A percentile compares a stretch with the other conserved stretches of the same genome.
phyloP scores from a whole-genome alignment of 1,284 basidiomycete species.

The Abortiporus biennis region DNA sequence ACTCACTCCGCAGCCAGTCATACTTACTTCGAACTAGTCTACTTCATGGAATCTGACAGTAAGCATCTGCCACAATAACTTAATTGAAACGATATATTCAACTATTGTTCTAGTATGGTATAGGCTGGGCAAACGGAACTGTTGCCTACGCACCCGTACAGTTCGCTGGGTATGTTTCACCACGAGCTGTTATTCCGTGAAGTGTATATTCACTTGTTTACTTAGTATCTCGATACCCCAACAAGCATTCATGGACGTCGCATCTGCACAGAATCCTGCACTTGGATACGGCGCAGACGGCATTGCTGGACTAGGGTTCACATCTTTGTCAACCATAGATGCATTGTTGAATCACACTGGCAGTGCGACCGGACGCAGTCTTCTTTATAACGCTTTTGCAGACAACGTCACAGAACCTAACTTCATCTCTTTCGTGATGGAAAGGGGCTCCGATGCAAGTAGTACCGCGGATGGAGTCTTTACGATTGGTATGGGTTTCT shows the following conservation, averaged over 20 bases:
- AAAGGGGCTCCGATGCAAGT: slow-evolving; percentile 44
- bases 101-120: slow-evolving; percentile 51
- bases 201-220: no score
- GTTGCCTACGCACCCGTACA: slow-evolving; percentile 53
- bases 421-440: slow-evolving; percentile 70
- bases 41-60: slow-evolving; percentile 55
- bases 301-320: slow-evolving; percentile 76
- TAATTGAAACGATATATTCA: background rate
- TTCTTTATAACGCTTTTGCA: slow-evolving; percentile 70
- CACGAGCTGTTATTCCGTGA: no score
- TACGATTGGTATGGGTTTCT: slow-evolving; percentile 47
- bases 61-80: slow-evolving; percentile 18
- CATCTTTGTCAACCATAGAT: slow-evolving; percentile 66
- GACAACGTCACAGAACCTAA: slow-evolving; percentile 65
- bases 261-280: slow-evolving; percentile 58
- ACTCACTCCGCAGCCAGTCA: background rate
- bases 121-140: slow-evolving; percentile 67
- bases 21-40: slow-evolving; percentile 27
- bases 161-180: slow-evolving; percentile 58
- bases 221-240: slow-evolving; percentile 52
- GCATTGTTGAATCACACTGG: slow-evolving; percentile 48
- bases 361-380: slow-evolving; percentile 52
- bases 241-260: slow-evolving; percentile 66
- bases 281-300: slow-evolving; percentile 66
- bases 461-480: slow-evolving; percentile 60